Conservation (phyloP, 148 eudicot genomes). For the Rheum nobile region DNA sequence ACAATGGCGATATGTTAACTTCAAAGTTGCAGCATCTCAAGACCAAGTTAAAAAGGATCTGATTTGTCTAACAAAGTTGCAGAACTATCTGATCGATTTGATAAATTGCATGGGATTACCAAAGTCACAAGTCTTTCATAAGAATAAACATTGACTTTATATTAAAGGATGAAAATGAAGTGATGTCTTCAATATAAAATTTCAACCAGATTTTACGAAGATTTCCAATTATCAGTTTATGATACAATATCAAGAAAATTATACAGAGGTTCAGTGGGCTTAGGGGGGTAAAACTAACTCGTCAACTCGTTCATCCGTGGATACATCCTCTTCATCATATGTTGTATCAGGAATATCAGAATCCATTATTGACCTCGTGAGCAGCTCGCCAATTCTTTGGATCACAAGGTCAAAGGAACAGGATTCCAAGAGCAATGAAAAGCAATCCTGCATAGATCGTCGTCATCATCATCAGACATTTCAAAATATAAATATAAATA, state of each 20-base stretch:
- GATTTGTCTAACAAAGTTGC: no score
- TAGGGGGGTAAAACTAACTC: slow-evolving; percentile 18
- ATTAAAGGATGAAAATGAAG: neutral
- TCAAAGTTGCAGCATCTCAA: neutral
- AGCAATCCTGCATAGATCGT: neutral
- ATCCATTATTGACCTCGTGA: slow-evolving; percentile 19
- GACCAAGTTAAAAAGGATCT: neutral
- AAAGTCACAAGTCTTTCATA: neutral
- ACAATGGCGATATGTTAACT: neutral
- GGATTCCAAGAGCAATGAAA: neutral
- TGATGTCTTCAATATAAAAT: neutral
- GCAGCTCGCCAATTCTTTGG: neutral
- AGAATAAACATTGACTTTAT: neutral
- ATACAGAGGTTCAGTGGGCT: neutral
- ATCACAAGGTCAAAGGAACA: neutral
- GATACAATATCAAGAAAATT: neutral
- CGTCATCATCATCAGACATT: neutral
- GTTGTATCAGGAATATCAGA: slow-evolving; percentile 21
- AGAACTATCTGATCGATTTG: neutral
- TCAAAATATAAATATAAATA: neutral
- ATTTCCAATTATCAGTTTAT: neutral
- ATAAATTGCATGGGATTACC: neutral
- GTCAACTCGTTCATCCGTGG: slow-evolving; percentile 16
- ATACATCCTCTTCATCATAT: slow-evolving; percentile 18
- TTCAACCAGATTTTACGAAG: neutral